These are phyloP conservation scores for Aspergillus sp. DNA, from an alignment of 2,329 filamentous ascomycete species.

Conservation along the genomic window DNA sequence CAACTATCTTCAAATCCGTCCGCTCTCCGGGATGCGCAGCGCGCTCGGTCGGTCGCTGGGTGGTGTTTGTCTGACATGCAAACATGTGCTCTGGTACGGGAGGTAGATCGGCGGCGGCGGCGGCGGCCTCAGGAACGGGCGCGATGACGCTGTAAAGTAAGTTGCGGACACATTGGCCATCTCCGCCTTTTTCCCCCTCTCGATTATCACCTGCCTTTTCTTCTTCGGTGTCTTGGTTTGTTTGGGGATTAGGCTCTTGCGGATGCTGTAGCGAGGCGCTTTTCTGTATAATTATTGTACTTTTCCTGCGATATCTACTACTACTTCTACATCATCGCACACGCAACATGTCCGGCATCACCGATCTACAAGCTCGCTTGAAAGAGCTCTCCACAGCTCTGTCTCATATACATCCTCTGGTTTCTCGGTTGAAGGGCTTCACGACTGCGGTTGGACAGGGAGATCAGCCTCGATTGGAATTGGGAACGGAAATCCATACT, in stretches of 20 bases:
- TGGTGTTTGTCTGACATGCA: conserved; percentile 35
- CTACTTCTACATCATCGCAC: background rate
- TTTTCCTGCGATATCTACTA: background rate
- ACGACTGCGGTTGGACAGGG: conserved; percentile 65
- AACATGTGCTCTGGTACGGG: conserved; percentile 20
- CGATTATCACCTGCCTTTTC: background rate
- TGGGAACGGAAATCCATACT: conserved; percentile 78
- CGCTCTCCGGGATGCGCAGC: conserved; percentile 7
- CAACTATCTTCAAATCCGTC: too few species aligned
- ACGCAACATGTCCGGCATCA: conserved; percentile 40
- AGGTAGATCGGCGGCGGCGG: conserved; percentile 7
- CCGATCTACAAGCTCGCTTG: conserved; percentile 51
- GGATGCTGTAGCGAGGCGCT: background rate
- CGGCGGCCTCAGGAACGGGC: conserved; percentile 26
- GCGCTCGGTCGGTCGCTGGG: background rate
- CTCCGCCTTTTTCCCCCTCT: conserved; percentile 2
- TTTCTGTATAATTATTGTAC: background rate
- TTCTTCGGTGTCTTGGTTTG: background rate
- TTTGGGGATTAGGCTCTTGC: background rate
- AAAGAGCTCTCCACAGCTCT: conserved; percentile 56
- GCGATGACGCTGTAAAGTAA: conserved; percentile 27
- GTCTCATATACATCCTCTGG: conserved; percentile 56
- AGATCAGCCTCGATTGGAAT: conserved; percentile 68
- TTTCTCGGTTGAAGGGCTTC: conserved; percentile 60
- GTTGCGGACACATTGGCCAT: conserved; percentile 18